Percentiles rank a stretch among this genome's conserved stretches.
Conservation (phyloP, 1,284 basidiomycete species). For the Polyporus tsugae region DNA sequence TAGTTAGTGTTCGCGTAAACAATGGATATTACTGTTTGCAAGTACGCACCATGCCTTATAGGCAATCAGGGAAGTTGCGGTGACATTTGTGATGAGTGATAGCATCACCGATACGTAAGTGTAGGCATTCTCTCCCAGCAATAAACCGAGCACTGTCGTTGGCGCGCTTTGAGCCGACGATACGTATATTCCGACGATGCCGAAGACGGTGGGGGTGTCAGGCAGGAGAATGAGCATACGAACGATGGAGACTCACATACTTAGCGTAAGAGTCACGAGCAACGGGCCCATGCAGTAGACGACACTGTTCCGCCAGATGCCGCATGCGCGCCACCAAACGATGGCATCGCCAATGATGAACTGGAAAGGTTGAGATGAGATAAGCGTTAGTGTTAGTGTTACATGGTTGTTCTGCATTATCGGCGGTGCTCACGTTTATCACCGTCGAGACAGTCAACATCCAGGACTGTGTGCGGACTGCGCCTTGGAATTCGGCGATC, state of each 20-base stretch:
- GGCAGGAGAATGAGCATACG: no score
- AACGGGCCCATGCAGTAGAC: background rate
- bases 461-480: background rate
- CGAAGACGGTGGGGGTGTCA: background rate
- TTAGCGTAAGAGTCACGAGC: background rate
- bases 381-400: no score
- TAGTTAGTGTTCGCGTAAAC: background rate
- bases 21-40: background rate
- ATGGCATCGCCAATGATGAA: constrained; percentile 1
- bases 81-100: constrained; percentile 8
- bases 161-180: background rate
- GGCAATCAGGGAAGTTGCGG: background rate
- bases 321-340: background rate
- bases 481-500: background rate
- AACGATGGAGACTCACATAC: background rate
- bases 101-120: background rate
- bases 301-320: background rate
- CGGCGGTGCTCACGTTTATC: background rate
- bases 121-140: background rate
- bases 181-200: background rate
- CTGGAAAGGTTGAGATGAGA: background rate
- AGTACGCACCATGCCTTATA: constrained; percentile 11
- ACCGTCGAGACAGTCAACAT: background rate
- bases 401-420: background rate
- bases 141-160: background rate